Evolutionary conservation across 176 grass and related monocot species (phyloP).

Genomic region (Eleusine indica): DNA sequence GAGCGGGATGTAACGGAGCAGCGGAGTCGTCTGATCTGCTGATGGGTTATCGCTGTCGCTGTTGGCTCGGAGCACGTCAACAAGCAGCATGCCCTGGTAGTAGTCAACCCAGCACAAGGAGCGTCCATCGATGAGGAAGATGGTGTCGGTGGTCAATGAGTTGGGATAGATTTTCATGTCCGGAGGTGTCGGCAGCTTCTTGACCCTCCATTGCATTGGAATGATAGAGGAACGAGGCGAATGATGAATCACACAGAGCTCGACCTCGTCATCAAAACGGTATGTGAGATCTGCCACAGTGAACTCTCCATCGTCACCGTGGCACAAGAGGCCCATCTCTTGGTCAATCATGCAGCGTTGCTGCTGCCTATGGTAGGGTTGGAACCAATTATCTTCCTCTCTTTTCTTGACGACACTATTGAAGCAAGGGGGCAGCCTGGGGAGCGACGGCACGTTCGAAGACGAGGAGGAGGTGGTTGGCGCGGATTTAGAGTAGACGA

Average conservation of each 20-base stretch:
- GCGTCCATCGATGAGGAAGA: background rate
- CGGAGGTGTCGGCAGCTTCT: background rate
- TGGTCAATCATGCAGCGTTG: background rate
- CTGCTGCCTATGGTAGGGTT: background rate
- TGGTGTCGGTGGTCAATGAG: background rate
- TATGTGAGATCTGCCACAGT: conserved; percentile 6
- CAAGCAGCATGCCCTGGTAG: conserved; percentile 23
- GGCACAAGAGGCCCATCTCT: background rate
- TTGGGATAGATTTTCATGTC: background rate
- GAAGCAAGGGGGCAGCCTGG: background rate
- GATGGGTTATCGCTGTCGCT: background rate
- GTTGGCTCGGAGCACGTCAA: background rate
- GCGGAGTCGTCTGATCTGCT: background rate
- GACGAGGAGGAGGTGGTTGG: background rate
- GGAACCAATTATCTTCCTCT: fast-evolving
- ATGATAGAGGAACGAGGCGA: background rate
- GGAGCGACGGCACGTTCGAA: background rate
- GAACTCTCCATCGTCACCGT: background rate
- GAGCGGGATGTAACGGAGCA: background rate
- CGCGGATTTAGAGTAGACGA: conserved; percentile 3
- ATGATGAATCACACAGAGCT: conserved; percentile 28
- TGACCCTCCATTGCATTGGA: background rate
- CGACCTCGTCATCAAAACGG: background rate
- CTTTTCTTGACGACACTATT: too few relatives aligned
- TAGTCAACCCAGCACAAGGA: conserved; percentile 35